phyloP scores from a whole-genome alignment of 2,329 filamentous ascomycete genomes.

The Sporothrix dimorphospora region DNA sequence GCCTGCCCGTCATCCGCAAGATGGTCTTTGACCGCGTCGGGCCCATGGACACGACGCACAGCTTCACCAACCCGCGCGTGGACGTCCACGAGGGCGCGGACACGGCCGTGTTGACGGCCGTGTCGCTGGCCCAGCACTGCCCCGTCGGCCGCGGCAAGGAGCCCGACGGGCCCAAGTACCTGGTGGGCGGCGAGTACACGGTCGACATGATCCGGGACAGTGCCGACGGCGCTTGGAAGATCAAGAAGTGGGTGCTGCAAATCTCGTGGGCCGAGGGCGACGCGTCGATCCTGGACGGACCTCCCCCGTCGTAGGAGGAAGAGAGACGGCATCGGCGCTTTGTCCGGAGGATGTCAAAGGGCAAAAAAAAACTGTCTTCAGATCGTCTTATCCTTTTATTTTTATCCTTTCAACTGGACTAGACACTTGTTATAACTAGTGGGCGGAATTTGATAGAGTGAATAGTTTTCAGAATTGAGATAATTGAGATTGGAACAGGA shows the following conservation, averaged over 20 bases:
- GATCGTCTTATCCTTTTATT: not conserved
- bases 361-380: not conserved
- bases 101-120: not conserved
- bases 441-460: too few relatives aligned
- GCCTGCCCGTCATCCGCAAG: conserved; percentile 11
- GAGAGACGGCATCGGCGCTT: not conserved
- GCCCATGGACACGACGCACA: conserved; percentile 15
- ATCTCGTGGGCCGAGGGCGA: not conserved
- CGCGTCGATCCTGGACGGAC: not conserved
- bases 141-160: not conserved
- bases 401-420: not conserved
- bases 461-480: too few relatives aligned
- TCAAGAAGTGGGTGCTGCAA: conserved; percentile 2
- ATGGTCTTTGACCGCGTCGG: conserved; percentile 4
- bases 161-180: conserved; percentile 13
- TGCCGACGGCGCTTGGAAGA: not conserved
- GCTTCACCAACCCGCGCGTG: conserved; percentile 3
- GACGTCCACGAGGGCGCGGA: conserved; percentile 11
- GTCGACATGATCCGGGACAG: not conserved
- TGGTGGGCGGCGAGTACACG: conserved; percentile 14
- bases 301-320: not conserved
- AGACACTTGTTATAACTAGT: not conserved
- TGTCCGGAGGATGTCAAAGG: not conserved
- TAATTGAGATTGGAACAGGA: not conserved
- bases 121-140: conserved; percentile 12